Evolutionary conservation across 1,139 yeast genomes (phyloP), one percentile per base, ranked within the genome.

Genomic region (Debaryomyces nepalensis): DNA sequence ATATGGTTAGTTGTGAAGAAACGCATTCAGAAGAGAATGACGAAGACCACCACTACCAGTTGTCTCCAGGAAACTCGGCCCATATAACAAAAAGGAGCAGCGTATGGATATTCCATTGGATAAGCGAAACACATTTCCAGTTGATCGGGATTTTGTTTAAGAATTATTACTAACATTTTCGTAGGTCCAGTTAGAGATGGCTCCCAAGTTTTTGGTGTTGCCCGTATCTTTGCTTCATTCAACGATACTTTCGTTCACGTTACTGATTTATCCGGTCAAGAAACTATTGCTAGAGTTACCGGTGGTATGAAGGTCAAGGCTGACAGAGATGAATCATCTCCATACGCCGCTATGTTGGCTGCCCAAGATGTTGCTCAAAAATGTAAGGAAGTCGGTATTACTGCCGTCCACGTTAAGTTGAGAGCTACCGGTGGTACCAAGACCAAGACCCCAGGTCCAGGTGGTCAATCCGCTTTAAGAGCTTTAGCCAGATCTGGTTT

Each of bases 301-400:
- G 99, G 99, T 84, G 99, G 99, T 84, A 95, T 95, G 99, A 95
- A 95, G 85, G 99, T 95, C 75, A 95, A 95, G 86, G 99, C 99
- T 68, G 99, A 95, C 81, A 90, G 97, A 84, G 99, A 95, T 75
- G 99, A 95, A 84, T 93, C 99, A 56, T 89, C 99, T 61, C 99
- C 99, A 76, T 95, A 95, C 86, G 99, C 99, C 70, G 99, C 98
- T 71, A 95, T 95, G 99, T 87, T 95, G 84, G 99, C 99, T 75
- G 99, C 99, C 60, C 99, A 95, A 83, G 99, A 95, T 70, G 99
- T 88, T 70, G 99, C 99, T 69, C 95, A 76, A 64, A 89, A 87
- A 77, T 91, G 98, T 86, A 91, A 91, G 85, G 99, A 95, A 82
- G 97, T 95, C 62, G 99, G 99, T 75, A 91, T 95, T 73, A 95